Evolutionary conservation across 805 yeast species (phyloP), one percentile per base, ranked within the genome.

Genomic region (Phaffomyces opuntiae): DNA sequence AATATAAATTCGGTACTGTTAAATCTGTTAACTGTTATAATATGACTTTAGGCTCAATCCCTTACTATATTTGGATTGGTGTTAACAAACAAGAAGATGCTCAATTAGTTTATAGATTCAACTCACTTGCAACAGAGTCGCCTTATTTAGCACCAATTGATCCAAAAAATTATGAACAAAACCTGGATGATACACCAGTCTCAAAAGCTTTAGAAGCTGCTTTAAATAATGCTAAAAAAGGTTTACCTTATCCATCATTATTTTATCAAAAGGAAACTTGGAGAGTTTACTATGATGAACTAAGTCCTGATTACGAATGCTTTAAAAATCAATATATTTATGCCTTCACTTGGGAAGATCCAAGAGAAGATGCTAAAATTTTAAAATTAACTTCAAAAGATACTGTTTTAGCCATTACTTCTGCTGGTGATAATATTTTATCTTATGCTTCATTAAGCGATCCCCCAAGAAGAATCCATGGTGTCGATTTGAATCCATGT

Each of bases 281-380:
- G 83, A 73, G 95, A 57, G 88, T 85, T 37, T 86, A 80, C 65
- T 86, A 80, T 56, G 88, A 86, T 61, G 91, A 83, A 57, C 61
- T 79, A 52, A 77, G 77, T 56, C 79, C 83, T 8, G 74, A 75
- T 53, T 82, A 82, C 60, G 75, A 74, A 42, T 89, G 84, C 62
- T 86, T 86, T 68, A 78, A 76, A 48, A 74, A 83, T 58, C 89
- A 86, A 65, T 86, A 84, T 62, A 87, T 86, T 49, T 87, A 86
- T 60, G 90, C 95, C 5, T 86, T 86, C 64, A 86, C 95, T 7
- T 86, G 95, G 95, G 95, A 86, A 64, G 95, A 87, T 60, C 95
- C 95, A 29, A 73, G 83, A 46, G 93, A 84, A 65, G 95, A 86
- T 66, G 76, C 78, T 49, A 72, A 72, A 42, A 81, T 86, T 46